These are phyloP conservation scores for Aspergillus proliferans DNA, from an alignment of 2,329 filamentous ascomycete species.

Conservation along the genomic window DNA sequence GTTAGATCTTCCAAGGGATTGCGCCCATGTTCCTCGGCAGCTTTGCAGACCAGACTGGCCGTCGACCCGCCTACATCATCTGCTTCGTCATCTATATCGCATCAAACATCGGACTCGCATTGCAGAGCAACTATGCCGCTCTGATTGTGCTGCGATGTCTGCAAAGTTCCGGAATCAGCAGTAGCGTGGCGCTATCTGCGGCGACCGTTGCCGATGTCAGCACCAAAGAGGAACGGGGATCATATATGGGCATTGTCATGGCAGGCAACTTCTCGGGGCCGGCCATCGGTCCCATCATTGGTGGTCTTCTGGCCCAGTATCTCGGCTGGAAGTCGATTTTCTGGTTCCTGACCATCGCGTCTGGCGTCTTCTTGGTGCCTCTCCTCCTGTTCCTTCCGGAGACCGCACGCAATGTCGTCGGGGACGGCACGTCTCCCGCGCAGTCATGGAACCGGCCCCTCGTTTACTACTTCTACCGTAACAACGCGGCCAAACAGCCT, in stretches of 20 bases:
- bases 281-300: slow-evolving; percentile 45
- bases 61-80: slow-evolving; percentile 41
- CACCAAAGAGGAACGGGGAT: slow-evolving; percentile 31
- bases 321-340: slow-evolving; percentile 49
- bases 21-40: slow-evolving; percentile 42
- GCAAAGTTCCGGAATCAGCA: slow-evolving; percentile 35
- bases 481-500: neutral
- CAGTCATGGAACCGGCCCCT: slow-evolving; percentile 10
- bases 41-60: slow-evolving; percentile 39
- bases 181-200: slow-evolving; percentile 30
- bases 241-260: slow-evolving; percentile 29
- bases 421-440: slow-evolving; percentile 16
- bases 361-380: slow-evolving; percentile 24
- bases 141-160: slow-evolving; percentile 34
- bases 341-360: slow-evolving; percentile 46
- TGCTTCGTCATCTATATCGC: slow-evolving; percentile 36
- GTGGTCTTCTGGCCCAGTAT: slow-evolving; percentile 41
- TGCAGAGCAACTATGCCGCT: slow-evolving; percentile 30
- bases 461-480: slow-evolving; percentile 1
- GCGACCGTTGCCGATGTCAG: slow-evolving; percentile 34
- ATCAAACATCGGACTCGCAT: slow-evolving; percentile 35
- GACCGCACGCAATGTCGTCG: slow-evolving; percentile 28
- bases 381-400: slow-evolving; percentile 13
- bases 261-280: slow-evolving; percentile 29
- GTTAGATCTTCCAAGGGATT: slow-evolving; percentile 43